Percentiles rank a stretch among this genome's conserved stretches.
Conservation (phyloP, 176 grass and related monocot species). For the Thinopyrum elongatum region DNA sequence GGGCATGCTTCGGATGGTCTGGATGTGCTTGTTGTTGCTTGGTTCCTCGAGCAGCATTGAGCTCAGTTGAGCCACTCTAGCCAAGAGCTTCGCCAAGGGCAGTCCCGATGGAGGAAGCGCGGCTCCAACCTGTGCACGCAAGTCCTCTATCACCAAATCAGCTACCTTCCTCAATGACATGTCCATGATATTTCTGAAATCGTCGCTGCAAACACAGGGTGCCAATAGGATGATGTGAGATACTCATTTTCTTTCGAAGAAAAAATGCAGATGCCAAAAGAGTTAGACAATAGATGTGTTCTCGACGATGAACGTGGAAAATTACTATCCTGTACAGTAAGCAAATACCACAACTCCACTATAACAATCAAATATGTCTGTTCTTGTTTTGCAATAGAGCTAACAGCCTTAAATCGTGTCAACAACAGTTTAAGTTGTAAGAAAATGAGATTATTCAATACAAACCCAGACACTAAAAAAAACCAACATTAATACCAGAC, state of each 20-base stretch:
- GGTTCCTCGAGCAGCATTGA: constrained; percentile 79
- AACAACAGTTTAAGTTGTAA: not conserved
- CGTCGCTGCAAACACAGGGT: constrained; percentile 49
- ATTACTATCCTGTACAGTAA: not conserved
- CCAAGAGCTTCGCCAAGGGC: no score
- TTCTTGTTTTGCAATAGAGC: not conserved
- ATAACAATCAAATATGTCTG: not conserved
- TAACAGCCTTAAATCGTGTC: not conserved
- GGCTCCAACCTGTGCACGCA: constrained; percentile 36
- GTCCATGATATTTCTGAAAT: constrained; percentile 88
- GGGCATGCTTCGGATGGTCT: constrained; percentile 66
- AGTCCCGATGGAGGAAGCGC: not conserved
- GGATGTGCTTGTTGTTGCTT: constrained; percentile 73
- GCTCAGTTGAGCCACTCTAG: constrained; percentile 14
- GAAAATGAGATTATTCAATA: not conserved
- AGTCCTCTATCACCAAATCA: constrained; percentile 50
- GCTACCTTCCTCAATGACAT: constrained; percentile 69
- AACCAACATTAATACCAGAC: no score
- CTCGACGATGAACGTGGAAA: not conserved
- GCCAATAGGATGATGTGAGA: constrained; percentile 13
- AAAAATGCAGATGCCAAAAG: not conserved
- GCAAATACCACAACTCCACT: not conserved
- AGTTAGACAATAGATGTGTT: not conserved
- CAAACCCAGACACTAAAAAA: not conserved
- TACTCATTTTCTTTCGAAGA: not conserved